Base-by-base conservation (phyloP, 2,329 filamentous ascomycete species). In the Beauveria brongniartii region DNA sequence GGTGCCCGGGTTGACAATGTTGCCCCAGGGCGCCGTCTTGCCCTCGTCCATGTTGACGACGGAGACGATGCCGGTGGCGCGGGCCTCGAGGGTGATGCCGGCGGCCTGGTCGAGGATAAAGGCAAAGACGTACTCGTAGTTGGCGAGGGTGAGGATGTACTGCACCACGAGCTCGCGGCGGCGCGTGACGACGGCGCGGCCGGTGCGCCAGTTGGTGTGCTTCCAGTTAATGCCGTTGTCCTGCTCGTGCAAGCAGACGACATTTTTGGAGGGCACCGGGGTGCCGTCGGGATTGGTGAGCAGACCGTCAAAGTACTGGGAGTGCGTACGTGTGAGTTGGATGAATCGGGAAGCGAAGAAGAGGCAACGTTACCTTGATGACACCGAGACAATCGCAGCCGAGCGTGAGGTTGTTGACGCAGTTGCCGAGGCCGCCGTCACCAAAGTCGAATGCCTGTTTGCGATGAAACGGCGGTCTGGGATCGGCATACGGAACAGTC, bases 371-470 rank as follows among this genome's bases (percentile, higher is more conserved):
- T 61, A 68, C 69, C 65, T 73, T 74, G 69, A 88, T 88, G 1
- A 82, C 77, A 6, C 88, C 88, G 0, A 90, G 77, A 65, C 87
- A 86, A 67, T 89, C 87, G 61, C 87, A 89, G 8, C 87, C 86
- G 1, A 89, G 77, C 1, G 76, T 74, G 1, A 90, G 77, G 62
- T 88, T 88, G 70, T 90, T 90, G 22, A 85, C 83, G 55, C 79
- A 83, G 64, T 83, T 78, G 1, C 86, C 87, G 4, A 82, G 81
- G 12, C 86, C 86, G 28, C 82, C 84, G 61, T 89, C 85, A 1
- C 87, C 87, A 62, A 89, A 82, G 65, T 90, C 87, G 64, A 90
- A 90, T 0, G 87, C 87, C 18, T 83, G 82, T 68, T 90, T 90
- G 24, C 85, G 78, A 20, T 85, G 84, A 68, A 82, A 89, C 0